These are phyloP conservation scores for Umbelopsis sp. DNA, from an alignment of 192 early-diverging fungal genomes.

Conservation along the genomic window DNA sequence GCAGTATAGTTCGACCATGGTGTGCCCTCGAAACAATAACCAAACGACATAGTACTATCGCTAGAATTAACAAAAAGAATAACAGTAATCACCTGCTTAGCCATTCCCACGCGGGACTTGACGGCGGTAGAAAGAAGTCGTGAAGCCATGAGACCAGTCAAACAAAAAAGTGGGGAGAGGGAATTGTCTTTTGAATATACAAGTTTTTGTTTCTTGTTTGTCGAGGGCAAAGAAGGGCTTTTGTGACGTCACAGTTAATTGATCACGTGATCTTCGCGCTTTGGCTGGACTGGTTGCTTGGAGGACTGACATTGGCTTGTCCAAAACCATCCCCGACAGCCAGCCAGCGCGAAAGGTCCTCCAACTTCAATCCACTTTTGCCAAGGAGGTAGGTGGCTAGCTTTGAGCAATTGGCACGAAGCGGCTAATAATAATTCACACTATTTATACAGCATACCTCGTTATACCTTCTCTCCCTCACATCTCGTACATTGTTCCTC, in stretches of 20 bases:
- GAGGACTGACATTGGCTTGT: conserved; percentile 6
- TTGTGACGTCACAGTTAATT: background rate
- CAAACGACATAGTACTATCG: background rate
- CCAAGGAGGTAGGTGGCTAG: too few relatives aligned
- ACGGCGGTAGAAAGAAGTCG: conserved; percentile 21
- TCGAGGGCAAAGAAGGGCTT: background rate
- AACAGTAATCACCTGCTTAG: conserved; percentile 8
- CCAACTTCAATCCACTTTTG: too few relatives aligned
- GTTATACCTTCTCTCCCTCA: background rate
- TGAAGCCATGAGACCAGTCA: conserved; percentile 17
- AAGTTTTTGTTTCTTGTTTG: conserved; percentile 18
- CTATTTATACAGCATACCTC: too few relatives aligned
- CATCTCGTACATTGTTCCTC: background rate
- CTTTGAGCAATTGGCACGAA: too few relatives aligned
- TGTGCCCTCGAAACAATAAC: background rate
- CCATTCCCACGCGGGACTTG: conserved; percentile 20
- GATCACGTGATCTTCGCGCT: background rate
- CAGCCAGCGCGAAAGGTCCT: too few relatives aligned
- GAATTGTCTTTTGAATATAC: conserved; percentile 1
- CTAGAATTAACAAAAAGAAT: too few relatives aligned
- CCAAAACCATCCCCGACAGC: background rate
- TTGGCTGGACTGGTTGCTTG: background rate
- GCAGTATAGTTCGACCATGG: background rate
- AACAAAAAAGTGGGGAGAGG: conserved; percentile 7
- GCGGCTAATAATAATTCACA: too few relatives aligned